A percentile compares a stretch with the other conserved stretches of the same genome.
Conservation (phyloP, 495 filamentous ascomycete genomes). For the Neurospora discreta region DNA sequence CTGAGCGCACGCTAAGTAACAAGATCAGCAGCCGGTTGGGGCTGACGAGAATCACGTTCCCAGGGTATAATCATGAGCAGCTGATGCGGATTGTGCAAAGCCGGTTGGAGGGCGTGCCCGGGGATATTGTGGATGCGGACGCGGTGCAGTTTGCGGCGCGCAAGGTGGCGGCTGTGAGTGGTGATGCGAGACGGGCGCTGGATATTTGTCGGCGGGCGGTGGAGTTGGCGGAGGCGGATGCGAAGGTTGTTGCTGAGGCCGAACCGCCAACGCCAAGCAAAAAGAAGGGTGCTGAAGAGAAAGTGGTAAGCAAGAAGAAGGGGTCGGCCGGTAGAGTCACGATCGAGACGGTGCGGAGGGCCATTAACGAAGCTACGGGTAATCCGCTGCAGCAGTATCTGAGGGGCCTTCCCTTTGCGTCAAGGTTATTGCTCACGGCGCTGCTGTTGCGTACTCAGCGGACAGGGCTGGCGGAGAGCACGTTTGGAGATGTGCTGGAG, state of each 20-base stretch:
- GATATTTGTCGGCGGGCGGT: slow-evolving; percentile 96
- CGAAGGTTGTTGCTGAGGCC: slow-evolving; percentile 57
- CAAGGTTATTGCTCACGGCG: slow-evolving; percentile 77
- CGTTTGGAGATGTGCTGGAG: slow-evolving; percentile 82
- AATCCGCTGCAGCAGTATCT: slow-evolving; percentile 85
- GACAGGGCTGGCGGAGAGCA: slow-evolving; percentile 76
- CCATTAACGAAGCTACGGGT: slow-evolving; percentile 88
- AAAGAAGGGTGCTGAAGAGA: background rate
- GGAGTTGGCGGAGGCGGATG: slow-evolving; percentile 79
- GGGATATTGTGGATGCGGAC: slow-evolving; percentile 83
- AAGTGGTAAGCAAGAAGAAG: slow-evolving; percentile 9
- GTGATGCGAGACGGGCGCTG: slow-evolving; percentile 82
- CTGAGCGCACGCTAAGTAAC: slow-evolving; percentile 92
- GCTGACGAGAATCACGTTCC: slow-evolving; percentile 86
- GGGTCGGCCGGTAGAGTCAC: slow-evolving; percentile 52
- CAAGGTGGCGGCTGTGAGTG: slow-evolving; percentile 93
- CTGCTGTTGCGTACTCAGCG: slow-evolving; percentile 66
- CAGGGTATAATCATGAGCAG: slow-evolving; percentile 93
- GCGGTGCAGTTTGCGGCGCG: slow-evolving; percentile 92
- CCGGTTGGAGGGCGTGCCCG: slow-evolving; percentile 74
- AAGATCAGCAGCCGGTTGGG: slow-evolving; percentile 93
- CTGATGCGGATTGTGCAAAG: slow-evolving; percentile 96
- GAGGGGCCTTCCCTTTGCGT: slow-evolving; percentile 63
- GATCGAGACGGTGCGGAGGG: slow-evolving; percentile 83
- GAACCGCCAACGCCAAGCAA: slow-evolving; percentile 12